Evolutionary conservation across 2,329 filamentous ascomycete genomes (phyloP).

Genomic region (Neophaeococcomyces mojaviensis): DNA sequence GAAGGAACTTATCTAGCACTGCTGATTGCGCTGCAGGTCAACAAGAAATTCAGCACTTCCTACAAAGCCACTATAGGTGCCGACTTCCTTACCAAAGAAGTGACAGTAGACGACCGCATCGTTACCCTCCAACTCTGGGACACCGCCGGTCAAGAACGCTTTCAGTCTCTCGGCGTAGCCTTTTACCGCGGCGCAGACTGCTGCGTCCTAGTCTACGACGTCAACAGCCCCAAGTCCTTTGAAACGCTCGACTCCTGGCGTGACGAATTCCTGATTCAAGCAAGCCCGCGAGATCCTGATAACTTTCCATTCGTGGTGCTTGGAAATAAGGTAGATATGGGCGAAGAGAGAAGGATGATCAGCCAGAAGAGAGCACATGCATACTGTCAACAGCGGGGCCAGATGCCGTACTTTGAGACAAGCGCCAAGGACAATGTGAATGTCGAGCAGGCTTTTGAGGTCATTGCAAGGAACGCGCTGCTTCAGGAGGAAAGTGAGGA

Average conservation of each 20-base stretch:
- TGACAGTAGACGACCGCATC: constrained; percentile 90
- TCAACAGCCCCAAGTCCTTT: constrained; percentile 99
- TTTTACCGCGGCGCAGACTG: constrained; percentile 98
- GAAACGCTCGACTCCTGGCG: constrained; percentile 97
- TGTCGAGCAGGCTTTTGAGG: constrained; percentile 83
- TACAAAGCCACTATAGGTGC: constrained; percentile 99
- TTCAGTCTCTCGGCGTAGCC: constrained; percentile 92
- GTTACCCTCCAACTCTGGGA: constrained; percentile 99
- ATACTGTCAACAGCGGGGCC: constrained; percentile 95
- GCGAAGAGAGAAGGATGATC: constrained; percentile 95
- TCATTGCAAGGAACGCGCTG: constrained; percentile 91
- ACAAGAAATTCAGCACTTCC: constrained; percentile 99
- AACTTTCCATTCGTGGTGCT: constrained; percentile 98
- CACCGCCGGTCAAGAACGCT: constrained; percentile 92
- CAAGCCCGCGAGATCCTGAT: constrained; percentile 89
- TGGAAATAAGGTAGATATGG: constrained; percentile 98
- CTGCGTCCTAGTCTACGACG: constrained; percentile 95
- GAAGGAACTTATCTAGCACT: too few relatives aligned
- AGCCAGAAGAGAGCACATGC: constrained; percentile 93
- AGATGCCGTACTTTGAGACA: constrained; percentile 98
- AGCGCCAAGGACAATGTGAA: constrained; percentile 98
- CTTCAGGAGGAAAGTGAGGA: constrained; percentile 97
- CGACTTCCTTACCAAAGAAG: constrained; percentile 97
- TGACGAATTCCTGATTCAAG: constrained; percentile 96
- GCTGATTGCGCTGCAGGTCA: too few relatives aligned